phyloP scores from a whole-genome alignment of 768 basidiomycete species.

The Pleurotus tuoliensis region DNA sequence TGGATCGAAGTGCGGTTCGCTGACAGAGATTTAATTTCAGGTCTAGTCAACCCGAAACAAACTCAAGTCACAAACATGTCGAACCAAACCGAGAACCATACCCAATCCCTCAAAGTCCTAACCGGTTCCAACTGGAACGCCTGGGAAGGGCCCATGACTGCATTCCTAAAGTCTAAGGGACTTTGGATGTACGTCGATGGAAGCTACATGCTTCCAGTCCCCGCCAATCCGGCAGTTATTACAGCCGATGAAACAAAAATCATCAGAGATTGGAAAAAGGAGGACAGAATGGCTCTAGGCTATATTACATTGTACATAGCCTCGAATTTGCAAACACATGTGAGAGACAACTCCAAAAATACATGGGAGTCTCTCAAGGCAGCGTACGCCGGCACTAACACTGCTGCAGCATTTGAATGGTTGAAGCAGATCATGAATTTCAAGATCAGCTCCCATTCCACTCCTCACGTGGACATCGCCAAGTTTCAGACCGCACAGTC shows the following conservation, averaged over 20 bases:
- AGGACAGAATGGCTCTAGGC: neutral
- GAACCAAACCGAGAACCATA: neutral
- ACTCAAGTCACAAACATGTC: neutral
- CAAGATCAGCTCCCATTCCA: neutral
- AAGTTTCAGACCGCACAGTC: neutral
- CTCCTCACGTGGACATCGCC: neutral
- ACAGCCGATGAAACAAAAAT: neutral
- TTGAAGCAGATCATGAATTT: neutral
- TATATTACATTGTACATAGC: neutral
- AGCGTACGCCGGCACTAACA: neutral
- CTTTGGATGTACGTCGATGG: neutral
- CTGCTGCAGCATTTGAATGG: neutral
- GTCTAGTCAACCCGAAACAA: neutral
- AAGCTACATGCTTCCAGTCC: neutral
- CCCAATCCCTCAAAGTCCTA: neutral
- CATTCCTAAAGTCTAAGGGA: neutral
- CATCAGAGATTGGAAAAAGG: neutral
- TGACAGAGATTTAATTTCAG: neutral
- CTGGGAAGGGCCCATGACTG: neutral
- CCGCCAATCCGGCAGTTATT: neutral
- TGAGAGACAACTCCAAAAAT: neutral
- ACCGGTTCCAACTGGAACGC: neutral
- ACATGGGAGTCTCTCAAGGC: neutral
- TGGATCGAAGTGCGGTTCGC: neutral
- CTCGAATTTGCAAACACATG: neutral